Conservation (phyloP, 192 early-diverging fungal genomes). For the Coemansia sp. region DNA sequence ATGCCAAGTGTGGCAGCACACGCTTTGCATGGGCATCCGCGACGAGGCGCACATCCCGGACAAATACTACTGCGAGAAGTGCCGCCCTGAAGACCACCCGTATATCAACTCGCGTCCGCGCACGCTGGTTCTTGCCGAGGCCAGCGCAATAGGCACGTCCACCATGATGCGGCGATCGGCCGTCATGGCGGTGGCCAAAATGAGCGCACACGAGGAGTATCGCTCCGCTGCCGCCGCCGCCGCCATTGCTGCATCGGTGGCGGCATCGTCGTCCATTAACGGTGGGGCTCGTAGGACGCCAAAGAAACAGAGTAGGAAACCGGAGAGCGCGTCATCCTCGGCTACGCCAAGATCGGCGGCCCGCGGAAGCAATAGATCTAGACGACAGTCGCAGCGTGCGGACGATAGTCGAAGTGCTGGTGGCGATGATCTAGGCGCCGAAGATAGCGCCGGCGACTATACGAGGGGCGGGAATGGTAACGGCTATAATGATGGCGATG, state of each 20-base stretch:
- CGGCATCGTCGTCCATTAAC: slow-evolving; percentile 13
- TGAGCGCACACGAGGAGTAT: slow-evolving; percentile 51
- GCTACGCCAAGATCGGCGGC: not conserved
- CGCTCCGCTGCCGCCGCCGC: slow-evolving; percentile 35
- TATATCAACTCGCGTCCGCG: slow-evolving; percentile 58
- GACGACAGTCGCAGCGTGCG: not conserved
- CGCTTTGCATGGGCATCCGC: slow-evolving; percentile 84
- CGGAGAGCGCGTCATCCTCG: not conserved
- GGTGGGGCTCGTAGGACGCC: slow-evolving; percentile 8
- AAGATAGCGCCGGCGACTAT: not conserved
- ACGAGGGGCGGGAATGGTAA: not conserved
- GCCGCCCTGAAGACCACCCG: slow-evolving; percentile 79
- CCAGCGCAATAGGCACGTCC: slow-evolving; percentile 37
- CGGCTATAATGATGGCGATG: slow-evolving; percentile 6
- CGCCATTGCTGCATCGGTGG: slow-evolving; percentile 45
- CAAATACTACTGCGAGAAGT: slow-evolving; percentile 92
- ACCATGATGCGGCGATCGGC: slow-evolving; percentile 55
- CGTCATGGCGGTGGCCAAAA: slow-evolving; percentile 53
- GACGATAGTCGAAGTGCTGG: not conserved
- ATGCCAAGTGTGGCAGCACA: slow-evolving; percentile 94
- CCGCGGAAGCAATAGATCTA: not conserved
- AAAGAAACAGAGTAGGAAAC: slow-evolving; percentile 9
- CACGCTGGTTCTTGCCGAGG: slow-evolving; percentile 44
- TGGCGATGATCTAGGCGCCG: not conserved
- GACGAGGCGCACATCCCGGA: slow-evolving; percentile 77